Evolutionary conservation across 345 rosid genomes (phyloP).

Genomic region (Angophora floribunda): DNA sequence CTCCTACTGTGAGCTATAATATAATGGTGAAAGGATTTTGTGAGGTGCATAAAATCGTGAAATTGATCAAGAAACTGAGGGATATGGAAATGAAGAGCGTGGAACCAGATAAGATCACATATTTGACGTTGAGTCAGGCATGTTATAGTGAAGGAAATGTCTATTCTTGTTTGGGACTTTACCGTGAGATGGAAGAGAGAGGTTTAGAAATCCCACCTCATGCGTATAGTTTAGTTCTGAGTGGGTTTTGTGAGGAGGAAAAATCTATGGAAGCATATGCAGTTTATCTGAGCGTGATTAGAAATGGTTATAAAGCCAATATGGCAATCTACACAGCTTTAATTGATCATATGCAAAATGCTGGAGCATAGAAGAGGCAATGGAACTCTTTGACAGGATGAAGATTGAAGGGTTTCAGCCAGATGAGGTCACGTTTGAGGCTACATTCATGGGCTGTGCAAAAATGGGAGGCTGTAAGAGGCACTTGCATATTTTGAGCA

Average conservation of each 20-base stretch:
- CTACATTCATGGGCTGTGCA: slow-evolving; percentile 61
- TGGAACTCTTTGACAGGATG: slow-evolving; percentile 63
- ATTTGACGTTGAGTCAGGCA: slow-evolving; percentile 71
- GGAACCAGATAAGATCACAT: slow-evolving; percentile 76
- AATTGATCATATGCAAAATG: slow-evolving; percentile 67
- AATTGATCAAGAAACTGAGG: slow-evolving; percentile 48
- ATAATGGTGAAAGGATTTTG: slow-evolving; percentile 85
- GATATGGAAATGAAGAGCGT: slow-evolving; percentile 50
- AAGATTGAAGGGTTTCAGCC: slow-evolving; percentile 55
- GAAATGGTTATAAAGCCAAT: slow-evolving; percentile 45
- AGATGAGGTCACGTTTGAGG: slow-evolving; percentile 71
- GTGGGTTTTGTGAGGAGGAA: slow-evolving; percentile 69
- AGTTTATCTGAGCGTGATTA: slow-evolving; percentile 55
- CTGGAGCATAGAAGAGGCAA: slow-evolving; percentile 29
- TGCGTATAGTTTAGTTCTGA: slow-evolving; percentile 59
- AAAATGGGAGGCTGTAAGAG: slow-evolving; percentile 67
- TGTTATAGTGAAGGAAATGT: slow-evolving; percentile 62
- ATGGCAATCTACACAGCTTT: slow-evolving; percentile 69
- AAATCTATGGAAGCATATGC: slow-evolving; percentile 56
- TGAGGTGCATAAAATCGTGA: slow-evolving; percentile 45
- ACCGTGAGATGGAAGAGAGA: slow-evolving; percentile 78
- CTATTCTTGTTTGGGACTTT: slow-evolving; percentile 56
- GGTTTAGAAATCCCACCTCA: slow-evolving; percentile 61
- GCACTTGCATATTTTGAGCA: slow-evolving; percentile 43
- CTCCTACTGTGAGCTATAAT: slow-evolving; percentile 67